Conservation (phyloP, 164 flowering plant species). For the Vitis labrusca region DNA sequence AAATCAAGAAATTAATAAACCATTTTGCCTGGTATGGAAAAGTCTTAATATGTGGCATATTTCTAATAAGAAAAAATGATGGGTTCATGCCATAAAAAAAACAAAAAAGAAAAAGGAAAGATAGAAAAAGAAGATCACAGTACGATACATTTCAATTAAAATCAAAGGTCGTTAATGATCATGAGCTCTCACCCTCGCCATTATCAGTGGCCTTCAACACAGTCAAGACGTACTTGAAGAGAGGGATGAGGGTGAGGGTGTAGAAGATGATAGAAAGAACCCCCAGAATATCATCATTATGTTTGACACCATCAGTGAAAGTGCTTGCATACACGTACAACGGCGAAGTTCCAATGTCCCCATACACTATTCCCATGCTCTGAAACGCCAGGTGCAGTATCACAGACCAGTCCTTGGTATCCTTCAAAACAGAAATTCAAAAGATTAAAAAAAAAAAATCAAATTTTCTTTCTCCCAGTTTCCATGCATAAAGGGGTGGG, state of each 20-base stretch:
- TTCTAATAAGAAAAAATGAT: no score
- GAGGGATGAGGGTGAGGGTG: constrained; percentile 31
- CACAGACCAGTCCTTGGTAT: constrained; percentile 34
- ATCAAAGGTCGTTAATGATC: background rate
- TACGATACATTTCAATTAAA: background rate
- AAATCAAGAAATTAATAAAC: no score
- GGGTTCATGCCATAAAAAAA: no score
- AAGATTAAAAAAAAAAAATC: background rate
- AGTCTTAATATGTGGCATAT: no score
- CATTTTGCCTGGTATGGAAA: no score
- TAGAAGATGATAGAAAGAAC: constrained; percentile 31
- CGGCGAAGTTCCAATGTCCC: constrained; percentile 41
- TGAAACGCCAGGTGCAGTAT: constrained; percentile 26
- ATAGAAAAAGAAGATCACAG: no score
- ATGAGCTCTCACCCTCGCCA: constrained; percentile 30
- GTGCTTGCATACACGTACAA: constrained; percentile 32
- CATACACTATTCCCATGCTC: constrained; percentile 30
- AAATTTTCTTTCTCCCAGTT: no score
- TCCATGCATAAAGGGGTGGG: background rate
- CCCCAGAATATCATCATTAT: constrained; percentile 24
- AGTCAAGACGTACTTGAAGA: constrained; percentile 35
- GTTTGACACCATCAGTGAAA: constrained; percentile 17
- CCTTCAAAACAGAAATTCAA: background rate
- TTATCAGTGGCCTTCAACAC: constrained; percentile 34
- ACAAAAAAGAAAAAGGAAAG: no score